Conservation (phyloP, 2,329 filamentous ascomycete genomes). For the Colletotrichum lupini region DNA sequence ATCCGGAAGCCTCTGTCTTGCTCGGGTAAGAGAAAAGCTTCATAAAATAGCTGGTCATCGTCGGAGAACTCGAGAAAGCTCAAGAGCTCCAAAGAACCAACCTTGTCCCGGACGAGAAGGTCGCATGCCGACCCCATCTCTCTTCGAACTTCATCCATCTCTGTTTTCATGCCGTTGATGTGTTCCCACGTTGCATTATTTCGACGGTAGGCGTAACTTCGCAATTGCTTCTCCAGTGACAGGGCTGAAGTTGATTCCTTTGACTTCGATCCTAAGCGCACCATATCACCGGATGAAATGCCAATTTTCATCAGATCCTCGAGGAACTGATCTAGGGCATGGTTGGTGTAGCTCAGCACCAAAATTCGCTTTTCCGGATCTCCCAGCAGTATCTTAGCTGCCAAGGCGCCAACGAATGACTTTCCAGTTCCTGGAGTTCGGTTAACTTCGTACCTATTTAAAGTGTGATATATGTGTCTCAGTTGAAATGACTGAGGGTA, state of each 20-base stretch:
- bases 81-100: slow-evolving; percentile 45
- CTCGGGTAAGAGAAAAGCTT: slow-evolving; percentile 65
- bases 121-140: slow-evolving; percentile 43
- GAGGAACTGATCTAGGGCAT: slow-evolving; percentile 73
- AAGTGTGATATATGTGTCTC: neutral
- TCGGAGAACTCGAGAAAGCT: slow-evolving; percentile 63
- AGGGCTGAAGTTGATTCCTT: slow-evolving; percentile 60
- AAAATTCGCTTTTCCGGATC: slow-evolving; percentile 64
- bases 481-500: neutral
- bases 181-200: slow-evolving; percentile 48
- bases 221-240: slow-evolving; percentile 54
- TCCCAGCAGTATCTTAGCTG: slow-evolving; percentile 66
- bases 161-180: slow-evolving; percentile 53
- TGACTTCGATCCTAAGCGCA: slow-evolving; percentile 72
- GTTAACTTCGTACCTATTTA: neutral
- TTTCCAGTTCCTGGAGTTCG: slow-evolving; percentile 74
- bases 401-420: slow-evolving; percentile 75
- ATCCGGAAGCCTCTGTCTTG: slow-evolving; percentile 55
- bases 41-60: slow-evolving; percentile 61
- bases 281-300: slow-evolving; percentile 60
- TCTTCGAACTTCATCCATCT: slow-evolving; percentile 43
- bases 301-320: slow-evolving; percentile 70
- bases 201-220: slow-evolving; percentile 43
- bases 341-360: slow-evolving; percentile 76
- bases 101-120: slow-evolving; percentile 22